Evolutionary conservation across 2,329 filamentous ascomycete genomes (phyloP).

Genomic region (Teratosphaeria pseudoeucalypti): DNA sequence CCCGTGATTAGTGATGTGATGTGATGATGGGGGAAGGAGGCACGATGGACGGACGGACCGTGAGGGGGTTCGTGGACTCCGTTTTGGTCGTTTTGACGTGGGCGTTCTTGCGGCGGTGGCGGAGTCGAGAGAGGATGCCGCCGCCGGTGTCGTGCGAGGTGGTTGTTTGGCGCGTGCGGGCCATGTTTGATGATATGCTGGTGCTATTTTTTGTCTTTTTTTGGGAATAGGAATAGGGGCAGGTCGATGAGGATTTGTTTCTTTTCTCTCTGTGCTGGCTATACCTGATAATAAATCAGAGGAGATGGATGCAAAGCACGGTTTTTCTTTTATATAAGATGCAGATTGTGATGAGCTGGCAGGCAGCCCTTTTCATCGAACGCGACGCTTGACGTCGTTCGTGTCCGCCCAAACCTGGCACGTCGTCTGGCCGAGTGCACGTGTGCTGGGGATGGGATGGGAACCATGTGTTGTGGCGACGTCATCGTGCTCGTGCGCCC

Average conservation of each 20-base stretch:
- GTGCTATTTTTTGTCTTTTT: neutral
- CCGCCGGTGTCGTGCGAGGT: slow-evolving; percentile 34
- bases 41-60: slow-evolving; percentile 1
- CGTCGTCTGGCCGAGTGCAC: neutral
- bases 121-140: slow-evolving; percentile 44
- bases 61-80: slow-evolving; percentile 32
- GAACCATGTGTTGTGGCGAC: neutral
- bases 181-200: slow-evolving; percentile 5
- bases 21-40: neutral
- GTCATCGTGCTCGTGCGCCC: neutral
- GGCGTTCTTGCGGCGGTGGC: slow-evolving; percentile 32
- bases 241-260: neutral
- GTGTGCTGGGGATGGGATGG: neutral
- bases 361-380: neutral
- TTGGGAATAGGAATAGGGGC: neutral
- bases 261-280: neutral
- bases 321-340: neutral
- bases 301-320: no score
- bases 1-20: neutral
- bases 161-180: slow-evolving; percentile 6
- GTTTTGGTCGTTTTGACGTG: slow-evolving; percentile 28
- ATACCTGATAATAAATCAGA: neutral
- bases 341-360: neutral
- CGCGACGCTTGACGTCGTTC: slow-evolving; percentile 1
- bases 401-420: neutral